Evolutionary conservation across 1,284 basidiomycete genomes (phyloP).

Genomic region (Schizophyllum amplum): DNA sequence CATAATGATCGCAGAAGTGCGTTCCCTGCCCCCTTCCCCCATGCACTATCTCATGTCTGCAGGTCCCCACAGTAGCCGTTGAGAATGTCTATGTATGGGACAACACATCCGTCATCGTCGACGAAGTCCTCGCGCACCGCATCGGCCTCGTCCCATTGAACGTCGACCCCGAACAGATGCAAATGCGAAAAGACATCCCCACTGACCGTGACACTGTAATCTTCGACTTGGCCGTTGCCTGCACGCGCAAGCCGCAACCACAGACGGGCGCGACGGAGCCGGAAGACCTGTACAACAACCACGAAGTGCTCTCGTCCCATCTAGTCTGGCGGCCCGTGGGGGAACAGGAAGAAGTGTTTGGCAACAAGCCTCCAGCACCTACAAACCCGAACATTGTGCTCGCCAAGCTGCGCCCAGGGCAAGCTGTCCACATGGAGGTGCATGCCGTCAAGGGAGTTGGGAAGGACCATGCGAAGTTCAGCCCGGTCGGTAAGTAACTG

Average conservation of each 20-base stretch:
- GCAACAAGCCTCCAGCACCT: slow-evolving; percentile 49
- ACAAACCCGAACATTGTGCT: slow-evolving; percentile 85
- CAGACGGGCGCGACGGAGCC: slow-evolving; percentile 57
- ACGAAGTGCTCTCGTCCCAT: slow-evolving; percentile 73
- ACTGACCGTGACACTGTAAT: slow-evolving; percentile 93
- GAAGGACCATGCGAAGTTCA: slow-evolving; percentile 96
- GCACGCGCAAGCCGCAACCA: slow-evolving; percentile 51
- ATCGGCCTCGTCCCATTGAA: slow-evolving; percentile 87
- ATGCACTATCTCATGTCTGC: background rate
- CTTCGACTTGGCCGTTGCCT: slow-evolving; percentile 72
- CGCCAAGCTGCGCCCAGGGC: slow-evolving; percentile 90
- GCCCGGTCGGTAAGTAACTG: slow-evolving; percentile 76
- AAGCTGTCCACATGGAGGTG: slow-evolving; percentile 77
- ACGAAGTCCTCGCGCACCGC: slow-evolving; percentile 90
- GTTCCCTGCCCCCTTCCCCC: slow-evolving; percentile 13
- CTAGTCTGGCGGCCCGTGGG: slow-evolving; percentile 83
- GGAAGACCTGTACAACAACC: slow-evolving; percentile 59
- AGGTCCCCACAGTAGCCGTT: slow-evolving; percentile 92
- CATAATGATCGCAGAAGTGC: slow-evolving; percentile 89
- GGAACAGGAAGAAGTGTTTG: slow-evolving; percentile 62
- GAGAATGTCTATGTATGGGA: slow-evolving; percentile 94
- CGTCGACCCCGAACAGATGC: slow-evolving; percentile 70
- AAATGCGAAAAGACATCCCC: slow-evolving; percentile 39
- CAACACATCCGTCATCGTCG: slow-evolving; percentile 92
- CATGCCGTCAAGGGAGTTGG: slow-evolving; percentile 95